These are phyloP conservation scores for Plasmopara viticola DNA, from an alignment of 352 stramenopile genomes.

Conservation along the genomic window DNA sequence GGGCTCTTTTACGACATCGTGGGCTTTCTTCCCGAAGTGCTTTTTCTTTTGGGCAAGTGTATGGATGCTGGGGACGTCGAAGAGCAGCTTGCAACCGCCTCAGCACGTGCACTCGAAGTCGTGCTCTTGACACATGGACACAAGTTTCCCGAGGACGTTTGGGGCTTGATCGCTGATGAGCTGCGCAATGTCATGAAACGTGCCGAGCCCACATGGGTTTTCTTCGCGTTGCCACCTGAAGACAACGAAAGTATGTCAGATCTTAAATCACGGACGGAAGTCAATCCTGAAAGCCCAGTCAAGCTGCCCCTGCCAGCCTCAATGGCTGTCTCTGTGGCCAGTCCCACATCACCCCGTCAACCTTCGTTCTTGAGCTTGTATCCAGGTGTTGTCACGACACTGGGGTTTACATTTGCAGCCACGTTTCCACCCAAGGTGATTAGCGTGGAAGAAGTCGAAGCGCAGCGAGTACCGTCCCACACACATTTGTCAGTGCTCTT, in stretches of 20 bases:
- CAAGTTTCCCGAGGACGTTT: conserved; percentile 77
- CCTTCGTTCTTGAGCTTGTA: conserved; percentile 73
- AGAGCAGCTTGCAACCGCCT: conserved; percentile 56
- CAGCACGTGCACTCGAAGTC: conserved; percentile 49
- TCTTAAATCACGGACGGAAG: neutral
- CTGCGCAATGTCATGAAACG: conserved; percentile 70
- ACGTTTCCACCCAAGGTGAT: conserved; percentile 52
- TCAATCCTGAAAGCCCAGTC: conserved; percentile 7
- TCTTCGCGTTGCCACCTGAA: conserved; percentile 31
- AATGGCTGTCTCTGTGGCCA: neutral
- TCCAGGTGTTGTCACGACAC: conserved; percentile 34
- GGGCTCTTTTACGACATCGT: conserved; percentile 76
- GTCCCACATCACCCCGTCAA: conserved; percentile 33
- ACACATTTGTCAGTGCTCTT: conserved; percentile 67
- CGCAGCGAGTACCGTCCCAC: conserved; percentile 50
- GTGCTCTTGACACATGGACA: conserved; percentile 69
- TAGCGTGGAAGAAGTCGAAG: conserved; percentile 45
- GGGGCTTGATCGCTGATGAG: conserved; percentile 75
- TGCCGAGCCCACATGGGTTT: conserved; percentile 69
- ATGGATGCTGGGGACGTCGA: conserved; percentile 71
- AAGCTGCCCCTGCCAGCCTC: conserved; percentile 4
- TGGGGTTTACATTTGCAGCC: conserved; percentile 53
- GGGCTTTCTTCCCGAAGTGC: conserved; percentile 66
- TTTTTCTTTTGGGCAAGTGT: conserved; percentile 70
- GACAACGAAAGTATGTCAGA: neutral